phyloP scores from a whole-genome alignment of 2,329 filamentous ascomycete species.

The Onygenales sp. region DNA sequence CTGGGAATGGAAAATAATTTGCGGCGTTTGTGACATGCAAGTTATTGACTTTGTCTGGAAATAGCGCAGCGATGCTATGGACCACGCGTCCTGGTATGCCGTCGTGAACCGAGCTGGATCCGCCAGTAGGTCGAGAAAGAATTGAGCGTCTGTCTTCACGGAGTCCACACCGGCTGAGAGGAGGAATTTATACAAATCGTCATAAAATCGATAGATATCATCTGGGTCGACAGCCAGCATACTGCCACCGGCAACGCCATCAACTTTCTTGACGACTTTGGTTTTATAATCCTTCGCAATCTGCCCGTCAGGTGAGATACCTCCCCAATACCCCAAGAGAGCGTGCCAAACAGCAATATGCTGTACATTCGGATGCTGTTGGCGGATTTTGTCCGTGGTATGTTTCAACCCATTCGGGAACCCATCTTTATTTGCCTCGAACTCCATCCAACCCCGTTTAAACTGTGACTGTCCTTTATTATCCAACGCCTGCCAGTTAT shows the following conservation, averaged over 20 bases:
- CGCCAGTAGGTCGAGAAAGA: slow-evolving; percentile 68
- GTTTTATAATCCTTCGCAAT: slow-evolving; percentile 75
- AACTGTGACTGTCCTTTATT: slow-evolving; percentile 44
- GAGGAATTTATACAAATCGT: slow-evolving; percentile 86
- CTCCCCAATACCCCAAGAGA: slow-evolving; percentile 81
- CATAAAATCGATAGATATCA: slow-evolving; percentile 68
- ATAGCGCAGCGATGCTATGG: slow-evolving; percentile 63
- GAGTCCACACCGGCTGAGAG: slow-evolving; percentile 64
- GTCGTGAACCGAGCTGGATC: slow-evolving; percentile 59
- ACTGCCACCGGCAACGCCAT: slow-evolving; percentile 48
- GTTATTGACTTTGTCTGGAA: slow-evolving; percentile 73
- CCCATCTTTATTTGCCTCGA: slow-evolving; percentile 70
- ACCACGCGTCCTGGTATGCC: slow-evolving; percentile 80
- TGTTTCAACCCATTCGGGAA: slow-evolving; percentile 75
- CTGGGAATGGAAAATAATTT: slow-evolving; percentile 76
- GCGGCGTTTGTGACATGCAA: slow-evolving; percentile 89
- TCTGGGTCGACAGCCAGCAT: slow-evolving; percentile 66
- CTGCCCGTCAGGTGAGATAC: slow-evolving; percentile 63
- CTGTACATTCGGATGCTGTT: slow-evolving; percentile 60
- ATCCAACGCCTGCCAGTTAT: slow-evolving; percentile 84
- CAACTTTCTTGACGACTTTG: slow-evolving; percentile 44
- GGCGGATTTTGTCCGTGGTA: slow-evolving; percentile 59
- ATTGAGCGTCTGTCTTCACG: slow-evolving; percentile 91
- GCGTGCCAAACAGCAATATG: slow-evolving; percentile 95
- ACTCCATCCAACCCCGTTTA: slow-evolving; percentile 59